Base-by-base conservation (phyloP, 345 rosid species). In the Cardiospermum halicacabum region DNA sequence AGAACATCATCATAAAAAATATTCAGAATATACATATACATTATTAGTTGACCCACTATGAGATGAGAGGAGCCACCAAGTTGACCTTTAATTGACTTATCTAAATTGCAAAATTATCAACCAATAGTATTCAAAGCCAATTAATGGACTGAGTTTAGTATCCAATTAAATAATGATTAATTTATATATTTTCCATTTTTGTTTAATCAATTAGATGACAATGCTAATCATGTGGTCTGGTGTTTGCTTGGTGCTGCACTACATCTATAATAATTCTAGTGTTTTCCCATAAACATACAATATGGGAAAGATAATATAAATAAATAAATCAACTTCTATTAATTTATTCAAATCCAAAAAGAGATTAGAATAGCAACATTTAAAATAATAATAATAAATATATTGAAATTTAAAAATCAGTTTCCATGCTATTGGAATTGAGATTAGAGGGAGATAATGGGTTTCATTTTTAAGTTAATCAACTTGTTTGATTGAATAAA, bases 221-320 rank as follows among this genome's bases (percentile, higher is more conserved):
- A 51, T 34, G 27, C 15, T 53, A 39, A 40, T 54, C 39, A 40
- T 54, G 56, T 49, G 66, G 57, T 19, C 56, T 19, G 42, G 28
- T 31, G 8, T 11, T 4, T 26, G 8, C n/a, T 4, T 26, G 28
- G 40, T 42, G 69, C 53, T 55, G 62, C 69, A 65, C 69, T 55
- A n/a, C n/a, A n/a, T n/a, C n/a, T n/a, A n/a, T n/a, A 40, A 65
- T 55, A 30, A 65, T 27, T 54, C 53, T 26, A 53, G 53, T 54
- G 58, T 51, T 15, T 34, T 64, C 19, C 68, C n/a, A 51, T 34
- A n/a, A 64, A 3, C 1, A 34, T 34, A 0, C 5, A 5, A 34
- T 34, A 28, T 42, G 6, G n/a, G n/a, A n/a, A 65, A 42, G 69
- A 55, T 65, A 65, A 55, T 55, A 32, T 28, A 65, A 11, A 42